phyloP scores from a whole-genome alignment of 1,284 basidiomycete genomes.

The Volvariella volvacea region DNA sequence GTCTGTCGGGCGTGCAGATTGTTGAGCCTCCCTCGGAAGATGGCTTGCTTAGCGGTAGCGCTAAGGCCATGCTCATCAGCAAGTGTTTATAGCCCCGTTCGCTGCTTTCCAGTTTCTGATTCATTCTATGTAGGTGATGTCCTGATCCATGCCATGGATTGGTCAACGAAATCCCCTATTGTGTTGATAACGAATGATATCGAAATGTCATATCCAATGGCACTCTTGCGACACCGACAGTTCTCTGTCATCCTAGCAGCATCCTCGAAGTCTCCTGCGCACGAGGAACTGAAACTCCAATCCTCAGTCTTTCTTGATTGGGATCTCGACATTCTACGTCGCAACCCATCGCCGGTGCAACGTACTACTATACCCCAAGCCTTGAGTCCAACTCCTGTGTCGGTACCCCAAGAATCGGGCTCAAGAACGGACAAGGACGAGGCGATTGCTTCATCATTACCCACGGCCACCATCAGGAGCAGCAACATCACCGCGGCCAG shows the following conservation, averaged over 20 bases:
- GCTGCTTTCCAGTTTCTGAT: too few species aligned
- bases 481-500: too few species aligned
- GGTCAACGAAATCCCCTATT: background rate
- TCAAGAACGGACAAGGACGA: too few species aligned
- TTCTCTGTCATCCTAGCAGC: background rate
- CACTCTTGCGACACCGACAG: background rate
- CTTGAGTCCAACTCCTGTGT: too few species aligned
- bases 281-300: background rate
- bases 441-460: too few species aligned
- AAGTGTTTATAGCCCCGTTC: background rate
- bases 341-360: too few species aligned
- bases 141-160: background rate
- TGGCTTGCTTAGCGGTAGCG: background rate
- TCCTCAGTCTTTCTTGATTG: background rate
- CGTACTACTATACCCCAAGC: too few species aligned
- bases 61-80: background rate
- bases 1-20: conserved; percentile 1
- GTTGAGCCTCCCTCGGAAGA: background rate
- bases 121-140: background rate
- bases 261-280: background rate
- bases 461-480: too few species aligned
- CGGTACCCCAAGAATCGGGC: too few species aligned
- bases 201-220: background rate
- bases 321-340: background rate
- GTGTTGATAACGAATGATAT: background rate